Evolutionary conservation across 768 basidiomycete species (phyloP).

Genomic region (Hortiboletus flavorubellus): DNA sequence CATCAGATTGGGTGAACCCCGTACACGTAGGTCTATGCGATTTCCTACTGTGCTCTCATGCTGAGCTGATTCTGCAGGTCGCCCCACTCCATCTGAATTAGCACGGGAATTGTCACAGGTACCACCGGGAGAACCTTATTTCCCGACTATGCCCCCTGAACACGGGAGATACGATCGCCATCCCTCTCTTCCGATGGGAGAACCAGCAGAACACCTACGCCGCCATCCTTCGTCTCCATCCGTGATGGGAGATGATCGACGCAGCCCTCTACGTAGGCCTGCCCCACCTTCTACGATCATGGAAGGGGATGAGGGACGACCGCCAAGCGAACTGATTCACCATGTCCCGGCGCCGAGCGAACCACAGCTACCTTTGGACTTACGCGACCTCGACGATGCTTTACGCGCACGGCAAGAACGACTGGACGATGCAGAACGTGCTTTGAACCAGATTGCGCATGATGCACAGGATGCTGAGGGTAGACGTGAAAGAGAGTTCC

Average conservation of each 20-base stretch:
- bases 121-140: slow-evolving; percentile 11
- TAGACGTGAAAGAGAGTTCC: slow-evolving; percentile 61
- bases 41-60: background rate
- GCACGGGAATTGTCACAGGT: slow-evolving; percentile 5
- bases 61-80: slow-evolving; percentile 19
- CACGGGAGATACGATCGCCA: background rate
- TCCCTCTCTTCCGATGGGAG: background rate
- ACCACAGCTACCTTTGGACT: slow-evolving; percentile 17
- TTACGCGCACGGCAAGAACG: slow-evolving; percentile 47
- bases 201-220: background rate
- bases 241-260: background rate
- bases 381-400: slow-evolving; percentile 42
- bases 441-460: slow-evolving; percentile 45
- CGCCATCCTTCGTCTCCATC: slow-evolving; percentile 15
- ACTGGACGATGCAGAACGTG: slow-evolving; percentile 52
- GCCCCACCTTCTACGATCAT: slow-evolving; percentile 7
- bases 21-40: slow-evolving; percentile 13
- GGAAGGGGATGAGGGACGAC: slow-evolving; percentile 21
- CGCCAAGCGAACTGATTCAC: slow-evolving; percentile 26
- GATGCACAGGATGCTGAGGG: slow-evolving; percentile 60
- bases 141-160: slow-evolving; percentile 14
- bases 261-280: slow-evolving; percentile 9
- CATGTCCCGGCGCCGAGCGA: slow-evolving; percentile 25
- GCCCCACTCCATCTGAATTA: slow-evolving; percentile 9
- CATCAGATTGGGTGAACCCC: slow-evolving; percentile 25